phyloP scores from a whole-genome alignment of 1,284 basidiomycete genomes.

The Malassezia cuniculi region DNA sequence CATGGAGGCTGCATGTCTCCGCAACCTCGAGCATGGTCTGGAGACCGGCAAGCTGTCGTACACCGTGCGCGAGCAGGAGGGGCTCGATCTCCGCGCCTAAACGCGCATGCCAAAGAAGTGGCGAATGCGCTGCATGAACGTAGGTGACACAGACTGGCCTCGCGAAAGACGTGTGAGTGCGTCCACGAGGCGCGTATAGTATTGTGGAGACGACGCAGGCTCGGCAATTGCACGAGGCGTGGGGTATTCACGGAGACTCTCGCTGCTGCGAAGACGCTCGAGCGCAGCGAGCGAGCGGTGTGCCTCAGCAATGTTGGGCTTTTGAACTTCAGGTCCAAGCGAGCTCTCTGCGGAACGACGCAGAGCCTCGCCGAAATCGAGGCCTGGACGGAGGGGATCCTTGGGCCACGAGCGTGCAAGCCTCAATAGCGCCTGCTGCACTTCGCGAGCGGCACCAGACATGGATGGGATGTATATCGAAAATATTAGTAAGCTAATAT shows the following conservation, averaged over 20 bases:
- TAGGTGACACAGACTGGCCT: slow-evolving; percentile 19
- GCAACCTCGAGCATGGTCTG: slow-evolving; percentile 36
- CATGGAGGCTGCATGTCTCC: slow-evolving; percentile 44
- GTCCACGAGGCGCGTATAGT: slow-evolving; percentile 27
- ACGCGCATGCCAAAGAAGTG: slow-evolving; percentile 22
- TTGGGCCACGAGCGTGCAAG: slow-evolving; percentile 31
- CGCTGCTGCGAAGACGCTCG: slow-evolving; percentile 18
- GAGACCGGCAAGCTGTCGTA: slow-evolving; percentile 33
- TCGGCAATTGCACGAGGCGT: slow-evolving; percentile 22
- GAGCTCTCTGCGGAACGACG: slow-evolving; percentile 21
- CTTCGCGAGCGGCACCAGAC: slow-evolving; percentile 13
- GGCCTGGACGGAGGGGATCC: slow-evolving; percentile 31
- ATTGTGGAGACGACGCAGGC: slow-evolving; percentile 26
- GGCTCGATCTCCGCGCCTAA: background rate
- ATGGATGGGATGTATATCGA: slow-evolving; percentile 1
- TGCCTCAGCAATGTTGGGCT: slow-evolving; percentile 17
- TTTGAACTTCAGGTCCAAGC: slow-evolving; percentile 13
- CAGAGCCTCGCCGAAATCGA: slow-evolving; percentile 31
- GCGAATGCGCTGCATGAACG: slow-evolving; percentile 17
- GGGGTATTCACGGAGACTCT: slow-evolving; percentile 19
- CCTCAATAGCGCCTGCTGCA: slow-evolving; percentile 19
- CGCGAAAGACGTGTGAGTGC: slow-evolving; percentile 19
- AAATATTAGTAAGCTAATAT: too few relatives aligned
- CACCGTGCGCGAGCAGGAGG: slow-evolving; percentile 41
- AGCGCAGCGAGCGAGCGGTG: slow-evolving; percentile 18